A percentile compares a stretch with the other conserved stretches of the same genome.
Conservation (phyloP, 305 asterid genomes). For the Petunia hybrid region DNA sequence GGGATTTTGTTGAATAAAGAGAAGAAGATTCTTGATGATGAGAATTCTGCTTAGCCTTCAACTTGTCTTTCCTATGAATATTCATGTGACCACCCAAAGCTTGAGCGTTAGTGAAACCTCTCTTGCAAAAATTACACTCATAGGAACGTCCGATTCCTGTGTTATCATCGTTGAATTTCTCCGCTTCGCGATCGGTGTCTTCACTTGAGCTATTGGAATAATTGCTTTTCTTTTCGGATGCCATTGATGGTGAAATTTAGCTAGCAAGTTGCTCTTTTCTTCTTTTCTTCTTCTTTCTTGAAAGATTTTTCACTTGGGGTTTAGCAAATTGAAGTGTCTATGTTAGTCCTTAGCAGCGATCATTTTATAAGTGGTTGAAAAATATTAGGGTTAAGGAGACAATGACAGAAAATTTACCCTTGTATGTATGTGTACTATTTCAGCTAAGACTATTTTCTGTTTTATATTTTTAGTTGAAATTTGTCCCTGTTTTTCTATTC, state of each 20-base stretch:
- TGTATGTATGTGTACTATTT: neutral
- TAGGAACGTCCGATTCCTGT: conserved; percentile 53
- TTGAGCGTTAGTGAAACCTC: conserved; percentile 83
- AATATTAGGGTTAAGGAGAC: neutral
- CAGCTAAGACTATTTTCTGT: too few species aligned
- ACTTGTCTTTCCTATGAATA: conserved; percentile 69
- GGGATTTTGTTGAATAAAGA: conserved; percentile 22
- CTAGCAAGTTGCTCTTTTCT: neutral
- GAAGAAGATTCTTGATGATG: conserved; percentile 23
- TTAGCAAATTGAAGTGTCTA: neutral
- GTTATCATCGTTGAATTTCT: conserved; percentile 43
- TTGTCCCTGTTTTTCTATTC: neutral
- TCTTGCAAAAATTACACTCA: conserved; percentile 74
- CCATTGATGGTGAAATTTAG: conserved; percentile 31
- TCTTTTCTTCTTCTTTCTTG: neutral
- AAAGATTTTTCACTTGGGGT: neutral
- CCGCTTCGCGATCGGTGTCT: conserved; percentile 41
- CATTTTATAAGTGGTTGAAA: conserved; percentile 13
- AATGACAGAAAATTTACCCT: neutral
- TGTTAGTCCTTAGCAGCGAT: neutral
- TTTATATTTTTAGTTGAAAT: conserved; percentile 12
- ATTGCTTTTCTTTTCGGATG: conserved; percentile 29
- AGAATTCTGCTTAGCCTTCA: conserved; percentile 47
- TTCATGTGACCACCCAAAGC: conserved; percentile 91
- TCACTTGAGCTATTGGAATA: conserved; percentile 35